Evolutionary conservation across 371 early-diverging fungal species (phyloP), one percentile per base, ranked within the genome.

Genomic region (Zopfochytrium polystomum): DNA sequence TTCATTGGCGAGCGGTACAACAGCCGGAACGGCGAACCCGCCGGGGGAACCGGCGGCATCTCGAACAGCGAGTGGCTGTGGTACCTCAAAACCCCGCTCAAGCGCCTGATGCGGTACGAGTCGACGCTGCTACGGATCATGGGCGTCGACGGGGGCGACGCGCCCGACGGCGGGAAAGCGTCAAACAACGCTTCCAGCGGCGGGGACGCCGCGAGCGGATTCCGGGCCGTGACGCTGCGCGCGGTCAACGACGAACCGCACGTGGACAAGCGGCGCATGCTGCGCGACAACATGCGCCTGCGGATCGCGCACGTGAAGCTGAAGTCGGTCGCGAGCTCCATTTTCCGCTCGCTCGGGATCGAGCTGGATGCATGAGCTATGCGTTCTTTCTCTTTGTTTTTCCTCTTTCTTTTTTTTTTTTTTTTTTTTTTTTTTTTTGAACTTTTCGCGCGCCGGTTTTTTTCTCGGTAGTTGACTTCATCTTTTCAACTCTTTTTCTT

Each of bases 241-340:
- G 20, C 29, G 1, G 34, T n/a, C 13, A 48, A 52, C 32, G 20
- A 43, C 22, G 44, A 47, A 15, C 31, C 59, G 2, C 59, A 58
- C 5, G 52, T 22, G 6, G 65, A 52, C 15, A 45, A 52, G 55
- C n/a, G 66, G 55, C 11, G 30, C 32, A 26, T 49, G 23, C 42
- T 59, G 27, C 45, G 45, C 33, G 66, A 65, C 27, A 62, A 61
- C 32, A 23, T 62, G 42, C 50, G 57, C 44, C 34, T 67, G 44
- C 32, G 35, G 51, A 53, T 67, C 2, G 57, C 61, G 26, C 48
- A 15, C 15, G 58, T 67, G 27, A 67, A 67, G 32, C 30, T 67
- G 50, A 46, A 50, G 11, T 55, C 56, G 4, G 66, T 65, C 26
- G 23, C 23, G 13, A 15, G n/a, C 13, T 13, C 48, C 23, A 13